Conservation (phyloP, 192 early-diverging fungal genomes). For the Coemansia sp. region DNA sequence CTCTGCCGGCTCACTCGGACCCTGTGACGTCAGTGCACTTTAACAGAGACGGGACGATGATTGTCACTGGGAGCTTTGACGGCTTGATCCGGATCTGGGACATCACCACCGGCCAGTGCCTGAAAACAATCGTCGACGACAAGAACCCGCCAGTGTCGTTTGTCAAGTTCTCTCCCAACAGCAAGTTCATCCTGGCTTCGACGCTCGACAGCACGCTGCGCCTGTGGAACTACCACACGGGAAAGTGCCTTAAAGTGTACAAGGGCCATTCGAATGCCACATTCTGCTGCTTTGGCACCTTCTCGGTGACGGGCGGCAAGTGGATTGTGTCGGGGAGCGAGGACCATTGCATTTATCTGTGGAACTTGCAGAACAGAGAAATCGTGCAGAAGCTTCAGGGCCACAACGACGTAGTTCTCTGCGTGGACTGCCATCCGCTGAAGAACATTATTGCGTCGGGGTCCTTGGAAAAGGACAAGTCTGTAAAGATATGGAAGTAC, state of each 20-base stretch:
- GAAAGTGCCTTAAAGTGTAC: slow-evolving; percentile 96
- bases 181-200: slow-evolving; percentile 95
- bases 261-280: slow-evolving; percentile 86
- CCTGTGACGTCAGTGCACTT: slow-evolving; percentile 95
- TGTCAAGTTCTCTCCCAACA: slow-evolving; percentile 98
- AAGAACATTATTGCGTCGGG: slow-evolving; percentile 95
- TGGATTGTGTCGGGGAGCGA: slow-evolving; percentile 97
- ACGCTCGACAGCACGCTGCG: slow-evolving; percentile 91
- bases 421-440: slow-evolving; percentile 91
- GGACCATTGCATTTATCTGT: slow-evolving; percentile 92
- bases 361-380: slow-evolving; percentile 95
- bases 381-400: slow-evolving; percentile 92
- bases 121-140: slow-evolving; percentile 96
- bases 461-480: slow-evolving; percentile 85
- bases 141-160: slow-evolving; percentile 95
- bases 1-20: slow-evolving; percentile 91
- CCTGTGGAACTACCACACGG: slow-evolving; percentile 90
- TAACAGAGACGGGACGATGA: slow-evolving; percentile 94
- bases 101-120: slow-evolving; percentile 92
- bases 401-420: slow-evolving; percentile 89
- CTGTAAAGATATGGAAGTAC: slow-evolving; percentile 80
- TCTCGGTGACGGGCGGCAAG: slow-evolving; percentile 81
- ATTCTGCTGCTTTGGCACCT: slow-evolving; percentile 93
- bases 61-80: slow-evolving; percentile 92
- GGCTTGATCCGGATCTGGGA: slow-evolving; percentile 99